A percentile compares a stretch with the other conserved stretches of the same genome.
Conservation (phyloP, 129 eudicot species). For the Artemisia argyi region DNA sequence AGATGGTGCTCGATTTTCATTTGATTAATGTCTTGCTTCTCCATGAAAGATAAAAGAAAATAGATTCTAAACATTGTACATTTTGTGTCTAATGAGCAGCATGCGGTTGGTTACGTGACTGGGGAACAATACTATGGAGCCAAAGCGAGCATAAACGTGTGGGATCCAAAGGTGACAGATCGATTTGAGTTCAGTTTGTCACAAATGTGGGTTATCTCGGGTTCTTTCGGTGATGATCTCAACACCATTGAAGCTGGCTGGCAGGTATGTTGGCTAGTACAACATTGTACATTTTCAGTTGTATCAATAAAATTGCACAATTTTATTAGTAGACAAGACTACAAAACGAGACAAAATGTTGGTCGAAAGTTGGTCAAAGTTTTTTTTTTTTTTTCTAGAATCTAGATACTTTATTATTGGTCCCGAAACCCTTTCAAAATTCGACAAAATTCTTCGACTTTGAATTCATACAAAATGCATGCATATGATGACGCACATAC, state of each 20-base stretch:
- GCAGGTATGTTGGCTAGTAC: constrained; percentile 49
- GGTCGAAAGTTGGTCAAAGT: too few species aligned
- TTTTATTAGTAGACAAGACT: background rate
- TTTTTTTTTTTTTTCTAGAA: too few species aligned
- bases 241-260: constrained; percentile 98
- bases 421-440: too few species aligned
- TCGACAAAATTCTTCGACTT: too few species aligned
- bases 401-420: too few species aligned
- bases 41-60: background rate
- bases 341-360: too few species aligned
- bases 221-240: constrained; percentile 72
- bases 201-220: constrained; percentile 82
- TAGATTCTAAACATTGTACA: background rate
- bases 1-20: too few species aligned
- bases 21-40: background rate
- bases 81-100: constrained; percentile 37
- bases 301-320: background rate
- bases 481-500: too few species aligned
- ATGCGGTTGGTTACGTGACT: constrained; percentile 77
- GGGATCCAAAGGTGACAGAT: constrained; percentile 67
- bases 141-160: constrained; percentile 82
- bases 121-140: constrained; percentile 85
- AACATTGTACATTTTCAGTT: too few species aligned
- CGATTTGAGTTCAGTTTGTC: constrained; percentile 76
- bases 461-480: too few species aligned